Conservation (phyloP, 2,329 filamentous ascomycete species). For the Ambrosiella beaveri region DNA sequence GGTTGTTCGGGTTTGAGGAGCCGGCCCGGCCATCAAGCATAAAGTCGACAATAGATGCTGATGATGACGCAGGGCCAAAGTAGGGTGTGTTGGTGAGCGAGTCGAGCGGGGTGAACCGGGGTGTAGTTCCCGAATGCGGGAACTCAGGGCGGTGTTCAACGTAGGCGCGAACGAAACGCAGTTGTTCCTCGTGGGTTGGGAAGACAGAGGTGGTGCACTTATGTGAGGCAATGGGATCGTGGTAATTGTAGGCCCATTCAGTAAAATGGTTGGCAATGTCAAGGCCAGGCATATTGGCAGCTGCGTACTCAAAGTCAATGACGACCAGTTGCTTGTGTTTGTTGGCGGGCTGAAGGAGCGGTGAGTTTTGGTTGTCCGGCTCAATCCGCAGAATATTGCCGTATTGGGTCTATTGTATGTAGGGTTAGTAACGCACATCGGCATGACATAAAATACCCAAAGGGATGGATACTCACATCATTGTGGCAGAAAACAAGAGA, state of each 20-base stretch:
- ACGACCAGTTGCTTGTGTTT: conserved; percentile 92
- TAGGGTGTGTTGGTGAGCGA: conserved; percentile 23
- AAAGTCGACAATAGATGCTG: conserved; percentile 47
- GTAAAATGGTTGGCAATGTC: conserved; percentile 98
- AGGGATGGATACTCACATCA: conserved; percentile 45
- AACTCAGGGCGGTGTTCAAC: conserved; percentile 62
- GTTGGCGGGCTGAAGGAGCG: conserved; percentile 73
- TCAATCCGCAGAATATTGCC: conserved; percentile 76
- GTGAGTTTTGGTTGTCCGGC: conserved; percentile 57
- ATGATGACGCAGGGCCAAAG: conserved; percentile 22
- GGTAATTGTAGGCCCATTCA: conserved; percentile 98
- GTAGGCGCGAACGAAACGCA: conserved; percentile 72
- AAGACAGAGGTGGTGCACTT: conserved; percentile 54
- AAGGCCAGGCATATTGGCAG: conserved; percentile 66
- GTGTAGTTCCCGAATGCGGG: conserved; percentile 35
- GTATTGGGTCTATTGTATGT: conserved; percentile 65
- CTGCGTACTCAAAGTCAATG: conserved; percentile 96
- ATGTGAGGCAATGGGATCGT: conserved; percentile 47
- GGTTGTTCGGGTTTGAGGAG: neutral
- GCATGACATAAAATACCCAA: neutral
- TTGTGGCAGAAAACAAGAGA: conserved; percentile 91
- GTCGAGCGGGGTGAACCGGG: conserved; percentile 29
- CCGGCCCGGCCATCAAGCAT: conserved; percentile 55
- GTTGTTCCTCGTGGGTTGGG: conserved; percentile 64
- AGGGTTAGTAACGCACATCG: neutral